Conservation (phyloP, 108 stramenopile species). For the Discostella stelligeroides region DNA sequence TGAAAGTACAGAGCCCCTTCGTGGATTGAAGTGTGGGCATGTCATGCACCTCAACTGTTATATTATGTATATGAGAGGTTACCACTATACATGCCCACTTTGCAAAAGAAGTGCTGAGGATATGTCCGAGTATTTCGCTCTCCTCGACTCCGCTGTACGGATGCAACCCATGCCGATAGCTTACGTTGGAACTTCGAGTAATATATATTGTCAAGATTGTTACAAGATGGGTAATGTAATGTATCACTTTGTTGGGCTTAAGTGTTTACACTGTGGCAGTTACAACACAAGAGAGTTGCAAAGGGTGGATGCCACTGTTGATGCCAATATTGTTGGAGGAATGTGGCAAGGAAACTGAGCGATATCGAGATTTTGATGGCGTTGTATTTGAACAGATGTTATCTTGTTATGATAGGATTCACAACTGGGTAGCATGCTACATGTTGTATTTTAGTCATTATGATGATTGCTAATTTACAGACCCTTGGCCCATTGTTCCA, state of each 20-base stretch:
- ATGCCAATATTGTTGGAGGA: slow-evolving; percentile 31
- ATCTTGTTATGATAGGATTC: background rate
- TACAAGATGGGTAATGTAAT: slow-evolving; percentile 70
- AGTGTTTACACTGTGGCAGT: slow-evolving; percentile 80
- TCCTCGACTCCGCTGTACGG: slow-evolving; percentile 81
- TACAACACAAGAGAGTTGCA: slow-evolving; percentile 88
- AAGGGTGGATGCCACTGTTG: slow-evolving; percentile 45
- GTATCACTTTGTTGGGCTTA: slow-evolving; percentile 87
- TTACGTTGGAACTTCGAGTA: slow-evolving; percentile 68
- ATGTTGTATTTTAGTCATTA: too few relatives aligned
- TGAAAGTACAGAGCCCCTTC: slow-evolving; percentile 86
- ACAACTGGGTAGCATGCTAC: background rate
- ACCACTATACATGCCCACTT: slow-evolving; percentile 79
- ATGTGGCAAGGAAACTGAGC: slow-evolving; percentile 20
- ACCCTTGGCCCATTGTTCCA: slow-evolving; percentile 55
- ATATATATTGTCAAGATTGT: slow-evolving; percentile 90
- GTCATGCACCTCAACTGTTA: slow-evolving; percentile 95
- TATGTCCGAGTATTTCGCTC: slow-evolving; percentile 85
- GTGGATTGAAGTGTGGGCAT: slow-evolving; percentile 91
- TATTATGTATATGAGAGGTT: slow-evolving; percentile 65
- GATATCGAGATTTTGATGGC: background rate
- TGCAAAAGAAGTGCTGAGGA: slow-evolving; percentile 88
- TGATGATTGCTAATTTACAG: too few relatives aligned
- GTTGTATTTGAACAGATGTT: background rate
- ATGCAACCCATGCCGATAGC: slow-evolving; percentile 89